A percentile compares a stretch with the other conserved stretches of the same genome.
These are phyloP conservation scores for Globisporangium yorkense DNA, from an alignment of 352 stramenopile species.

Conservation along the genomic window DNA sequence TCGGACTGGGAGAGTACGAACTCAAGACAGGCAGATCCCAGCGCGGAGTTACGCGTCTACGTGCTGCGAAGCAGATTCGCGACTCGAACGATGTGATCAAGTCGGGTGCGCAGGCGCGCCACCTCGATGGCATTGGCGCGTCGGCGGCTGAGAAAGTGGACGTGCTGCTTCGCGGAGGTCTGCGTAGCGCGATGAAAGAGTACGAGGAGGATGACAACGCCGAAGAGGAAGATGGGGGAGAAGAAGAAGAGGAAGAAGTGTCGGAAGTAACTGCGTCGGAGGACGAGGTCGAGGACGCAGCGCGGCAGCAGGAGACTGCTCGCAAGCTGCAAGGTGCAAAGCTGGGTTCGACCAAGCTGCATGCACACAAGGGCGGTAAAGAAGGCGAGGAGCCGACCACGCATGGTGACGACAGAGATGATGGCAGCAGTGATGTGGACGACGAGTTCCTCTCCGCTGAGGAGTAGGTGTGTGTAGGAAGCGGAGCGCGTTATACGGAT, in stretches of 20 bases:
- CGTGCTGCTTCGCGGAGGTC: constrained; percentile 42
- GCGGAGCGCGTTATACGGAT: not conserved
- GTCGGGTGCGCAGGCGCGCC: constrained; percentile 46
- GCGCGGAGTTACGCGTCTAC: constrained; percentile 45
- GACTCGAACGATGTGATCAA: constrained; percentile 37
- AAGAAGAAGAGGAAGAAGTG: constrained; percentile 17
- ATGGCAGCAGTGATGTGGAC: not conserved
- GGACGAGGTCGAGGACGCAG: constrained; percentile 4
- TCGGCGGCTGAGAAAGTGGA: constrained; percentile 56
- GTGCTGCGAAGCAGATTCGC: constrained; percentile 51
- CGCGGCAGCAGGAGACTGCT: not conserved
- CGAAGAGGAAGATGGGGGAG: constrained; percentile 19
- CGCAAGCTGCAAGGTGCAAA: not conserved
- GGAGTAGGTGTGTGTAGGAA: not conserved
- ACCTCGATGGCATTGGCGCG: constrained; percentile 40
- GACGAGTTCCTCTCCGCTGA: not conserved
- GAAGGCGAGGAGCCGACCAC: not conserved
- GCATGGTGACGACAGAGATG: not conserved
- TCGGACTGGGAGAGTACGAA: constrained; percentile 56
- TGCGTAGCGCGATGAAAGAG: constrained; percentile 40
- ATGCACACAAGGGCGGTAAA: not conserved
- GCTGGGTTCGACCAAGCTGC: not conserved
- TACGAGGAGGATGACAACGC: constrained; percentile 29
- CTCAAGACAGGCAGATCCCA: constrained; percentile 37
- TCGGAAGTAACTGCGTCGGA: constrained; percentile 7